phyloP scores from a whole-genome alignment of 805 yeast species.

The Maudiozyma bulderi region DNA sequence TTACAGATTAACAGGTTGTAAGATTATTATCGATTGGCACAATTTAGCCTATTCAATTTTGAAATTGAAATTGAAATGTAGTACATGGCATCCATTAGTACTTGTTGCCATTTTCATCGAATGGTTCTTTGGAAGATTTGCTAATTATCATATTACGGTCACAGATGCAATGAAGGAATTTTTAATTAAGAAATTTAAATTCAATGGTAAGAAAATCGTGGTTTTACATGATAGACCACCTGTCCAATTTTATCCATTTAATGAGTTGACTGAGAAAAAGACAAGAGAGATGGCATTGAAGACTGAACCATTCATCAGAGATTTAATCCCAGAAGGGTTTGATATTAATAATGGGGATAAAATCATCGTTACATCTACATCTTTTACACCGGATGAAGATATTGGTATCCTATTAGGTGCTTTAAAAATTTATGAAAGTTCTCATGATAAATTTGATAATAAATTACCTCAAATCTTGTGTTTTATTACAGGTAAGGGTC shows the following conservation, averaged over 20 bases:
- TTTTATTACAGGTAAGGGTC: constrained; percentile 97
- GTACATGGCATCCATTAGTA: constrained; percentile 52
- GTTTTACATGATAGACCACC: constrained; percentile 87
- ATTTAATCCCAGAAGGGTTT: constrained; percentile 28
- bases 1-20: constrained; percentile 46
- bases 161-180: constrained; percentile 62
- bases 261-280: constrained; percentile 12
- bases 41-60: constrained; percentile 81
- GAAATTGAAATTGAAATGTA: constrained; percentile 47
- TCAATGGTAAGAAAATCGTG: constrained; percentile 39
- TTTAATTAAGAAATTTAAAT: constrained; percentile 45
- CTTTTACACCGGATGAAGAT: constrained; percentile 95
- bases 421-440: constrained; percentile 46
- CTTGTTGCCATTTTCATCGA: constrained; percentile 55
- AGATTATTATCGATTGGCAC: constrained; percentile 89
- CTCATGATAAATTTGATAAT: constrained; percentile 17
- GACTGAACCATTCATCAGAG: constrained; percentile 27
- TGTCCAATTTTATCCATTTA: constrained; percentile 48
- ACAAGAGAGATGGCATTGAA: constrained; percentile 10
- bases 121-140: constrained; percentile 45
- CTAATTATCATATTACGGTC: constrained; percentile 71
- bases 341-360: constrained; percentile 37
- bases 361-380: constrained; percentile 77
- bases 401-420: constrained; percentile 61
- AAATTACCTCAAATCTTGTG: constrained; percentile 44